Conservation (phyloP, 2,329 filamentous ascomycete species). For the Aspergillus tanneri region DNA sequence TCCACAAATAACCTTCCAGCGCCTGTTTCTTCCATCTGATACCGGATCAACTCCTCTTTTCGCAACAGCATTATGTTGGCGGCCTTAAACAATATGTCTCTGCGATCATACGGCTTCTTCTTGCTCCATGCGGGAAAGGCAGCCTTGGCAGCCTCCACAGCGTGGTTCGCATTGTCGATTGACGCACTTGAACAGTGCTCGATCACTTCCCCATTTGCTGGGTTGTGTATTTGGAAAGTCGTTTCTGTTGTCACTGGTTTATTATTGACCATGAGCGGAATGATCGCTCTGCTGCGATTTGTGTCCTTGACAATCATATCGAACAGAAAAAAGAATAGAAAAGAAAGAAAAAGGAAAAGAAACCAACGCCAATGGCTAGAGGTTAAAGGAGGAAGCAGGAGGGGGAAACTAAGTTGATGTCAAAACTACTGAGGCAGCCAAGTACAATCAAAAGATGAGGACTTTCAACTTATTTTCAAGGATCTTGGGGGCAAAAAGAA, state of each 20-base stretch:
- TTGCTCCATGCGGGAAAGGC: slow-evolving; percentile 70
- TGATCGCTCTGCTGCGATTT: slow-evolving; percentile 18
- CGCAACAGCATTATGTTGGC: slow-evolving; percentile 52
- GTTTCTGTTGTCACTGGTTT: slow-evolving; percentile 41
- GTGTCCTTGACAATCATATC: not conserved
- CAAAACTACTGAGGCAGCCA: too few relatives aligned
- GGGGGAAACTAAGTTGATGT: too few relatives aligned
- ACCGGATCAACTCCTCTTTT: slow-evolving; percentile 59
- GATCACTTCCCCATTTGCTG: slow-evolving; percentile 53
- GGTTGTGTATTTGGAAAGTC: slow-evolving; percentile 55
- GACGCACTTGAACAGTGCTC: slow-evolving; percentile 59
- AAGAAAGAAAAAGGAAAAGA: not conserved
- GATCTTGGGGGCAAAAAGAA: not conserved
- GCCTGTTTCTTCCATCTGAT: slow-evolving; percentile 61
- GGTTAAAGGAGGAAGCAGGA: too few relatives aligned
- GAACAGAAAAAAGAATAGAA: too few relatives aligned
- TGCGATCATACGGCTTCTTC: slow-evolving; percentile 59
- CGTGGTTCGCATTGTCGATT: slow-evolving; percentile 55
- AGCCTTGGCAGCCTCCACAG: slow-evolving; percentile 60
- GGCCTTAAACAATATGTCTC: slow-evolving; percentile 60
- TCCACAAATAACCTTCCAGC: slow-evolving; percentile 41
- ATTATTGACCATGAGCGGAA: slow-evolving; percentile 47
- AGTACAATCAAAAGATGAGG: too few relatives aligned
- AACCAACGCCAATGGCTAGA: too few relatives aligned
- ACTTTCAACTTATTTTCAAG: too few relatives aligned